Base-by-base conservation (phyloP, 2,329 filamentous ascomycete species). In the Pseudogymnoascus pannorum region DNA sequence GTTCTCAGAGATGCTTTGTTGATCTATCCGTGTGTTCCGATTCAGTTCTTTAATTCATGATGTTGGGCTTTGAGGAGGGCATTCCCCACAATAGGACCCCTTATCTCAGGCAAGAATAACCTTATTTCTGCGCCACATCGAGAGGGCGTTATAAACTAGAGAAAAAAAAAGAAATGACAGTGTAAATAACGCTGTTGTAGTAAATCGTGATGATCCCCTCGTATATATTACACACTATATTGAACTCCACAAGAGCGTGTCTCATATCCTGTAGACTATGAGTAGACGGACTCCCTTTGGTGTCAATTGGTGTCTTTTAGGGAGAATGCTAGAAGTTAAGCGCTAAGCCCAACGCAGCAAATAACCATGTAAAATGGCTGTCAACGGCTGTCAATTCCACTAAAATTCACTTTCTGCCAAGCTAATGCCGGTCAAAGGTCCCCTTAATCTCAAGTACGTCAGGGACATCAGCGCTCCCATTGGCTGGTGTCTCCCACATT, bases 381-480 rank as follows among this genome's bases (percentile, higher is more conserved):
- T 54, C 44, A 54, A 54, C 16, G 24, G 44, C 44, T 9, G 24
- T 51, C 24, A 51, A 29, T 24, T 1, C n/a, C 14, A 8, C 44
- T 29, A 54, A 31, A 54, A 5, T 1, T 9, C 44, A 6, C 44
- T 31, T 18, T 18, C 24, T n/a, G 7, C 6, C 20, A 14, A 54
- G 24, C 31, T 31, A 31, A 54, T 54, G 48, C 26, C 48, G 31
- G 48, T 31, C 26, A 31, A 54, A 18, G 26, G 48, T 31, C 48
- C 48, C 48, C 48, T 54, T 54, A 54, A 54, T 54, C 26, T 54
- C 48, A 26, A 26, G n/a, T 54, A 54, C 26, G 48, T 54, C 48
- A 54, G 48, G 48, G 2, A 54, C 48, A 54, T 54, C 26, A 3
- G 8, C 48, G 1, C n/a, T 31, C 48, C 1, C 16, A 54, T 54